Evolutionary conservation across 495 filamentous ascomycete species (phyloP).

Genomic region (Rhypophila decipiens): DNA sequence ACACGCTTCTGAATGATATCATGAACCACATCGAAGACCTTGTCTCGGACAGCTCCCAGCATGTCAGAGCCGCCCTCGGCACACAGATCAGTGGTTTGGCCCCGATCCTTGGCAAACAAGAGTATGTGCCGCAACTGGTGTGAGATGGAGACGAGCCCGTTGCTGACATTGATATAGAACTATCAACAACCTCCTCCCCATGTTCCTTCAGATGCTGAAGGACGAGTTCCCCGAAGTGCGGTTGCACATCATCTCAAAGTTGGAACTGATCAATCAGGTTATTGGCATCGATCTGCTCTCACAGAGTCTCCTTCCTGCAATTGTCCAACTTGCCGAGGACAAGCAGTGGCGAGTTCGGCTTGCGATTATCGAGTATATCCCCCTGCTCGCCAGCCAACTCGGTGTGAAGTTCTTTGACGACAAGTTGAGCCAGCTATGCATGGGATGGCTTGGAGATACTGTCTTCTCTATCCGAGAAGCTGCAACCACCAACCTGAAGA

Average conservation of each 20-base stretch:
- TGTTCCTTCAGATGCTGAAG: constrained; percentile 99
- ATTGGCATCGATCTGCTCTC: constrained; percentile 97
- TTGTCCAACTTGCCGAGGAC: constrained; percentile 94
- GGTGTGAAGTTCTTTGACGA: constrained; percentile 98
- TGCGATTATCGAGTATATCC: constrained; percentile 98
- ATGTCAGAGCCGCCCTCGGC: constrained; percentile 90
- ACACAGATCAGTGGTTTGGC: constrained; percentile 97
- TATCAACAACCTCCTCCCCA: constrained; percentile 91
- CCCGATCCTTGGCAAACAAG: constrained; percentile 94
- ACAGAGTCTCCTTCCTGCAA: constrained; percentile 94
- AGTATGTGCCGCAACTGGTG: constrained; percentile 55
- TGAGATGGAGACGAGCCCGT: background rate
- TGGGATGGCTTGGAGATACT: constrained; percentile 98
- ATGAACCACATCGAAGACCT: constrained; percentile 96
- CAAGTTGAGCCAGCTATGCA: constrained; percentile 89
- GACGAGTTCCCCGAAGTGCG: constrained; percentile 98
- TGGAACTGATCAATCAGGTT: constrained; percentile 96
- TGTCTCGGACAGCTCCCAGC: constrained; percentile 91
- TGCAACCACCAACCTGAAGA: constrained; percentile 93
- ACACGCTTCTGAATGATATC: constrained; percentile 88
- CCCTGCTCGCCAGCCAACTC: constrained; percentile 88
- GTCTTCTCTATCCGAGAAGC: constrained; percentile 98
- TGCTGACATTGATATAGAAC: constrained; percentile 51
- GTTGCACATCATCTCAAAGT: constrained; percentile 96
- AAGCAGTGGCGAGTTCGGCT: constrained; percentile 99